Base-by-base conservation (phyloP, 2,329 filamentous ascomycete species). In the Aspergillus luchuensis region DNA sequence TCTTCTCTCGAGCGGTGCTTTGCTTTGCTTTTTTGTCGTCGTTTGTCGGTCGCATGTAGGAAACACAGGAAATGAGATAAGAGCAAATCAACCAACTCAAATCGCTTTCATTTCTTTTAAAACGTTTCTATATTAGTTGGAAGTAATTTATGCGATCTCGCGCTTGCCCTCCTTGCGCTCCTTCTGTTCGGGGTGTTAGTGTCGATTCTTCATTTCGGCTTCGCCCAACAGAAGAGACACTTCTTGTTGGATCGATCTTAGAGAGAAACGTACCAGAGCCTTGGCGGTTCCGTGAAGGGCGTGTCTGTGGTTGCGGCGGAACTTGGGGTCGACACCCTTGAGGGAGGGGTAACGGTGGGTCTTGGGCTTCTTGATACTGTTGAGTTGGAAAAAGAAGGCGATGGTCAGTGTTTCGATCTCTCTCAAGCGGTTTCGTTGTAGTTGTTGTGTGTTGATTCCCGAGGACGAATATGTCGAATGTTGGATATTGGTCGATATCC, bases 321-420 rank as follows among this genome's bases (percentile, higher is more conserved):
- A 99, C 89, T 99, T 99, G 80, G 95, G 93, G 85, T 99, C 95
- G 81, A 92, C 95, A 77, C 95, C 95, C 81, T 97, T 97, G 78
- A 99, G 90, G 74, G 94, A 98, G 71, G 95, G 95, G 86, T 99
- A 99, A 86, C 95, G 89, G 84, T 93, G 89, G 79, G 95, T 98
- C 89, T 97, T 97, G 71, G 95, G 95, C 91, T 97, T 98, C 91
- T 98, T 98, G 89, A 99, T 99, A 85, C 94, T 97, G 80, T 73
- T 68, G 53, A 52, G 49, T 15, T 51, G 57, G 59, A 67, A 61
- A 60, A 67, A 61, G 17, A 56, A 28, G 13, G 39, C 25, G n/a
- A 19, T 56, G 61, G 67, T 74, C 65, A 75, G 72, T 56, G 21
- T 45, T 21, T 8, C 38, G 8, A 45, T 13, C 33, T 39, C 49